Evolutionary conservation across 768 basidiomycete species (phyloP).

Genomic region (Boletus edulis): DNA sequence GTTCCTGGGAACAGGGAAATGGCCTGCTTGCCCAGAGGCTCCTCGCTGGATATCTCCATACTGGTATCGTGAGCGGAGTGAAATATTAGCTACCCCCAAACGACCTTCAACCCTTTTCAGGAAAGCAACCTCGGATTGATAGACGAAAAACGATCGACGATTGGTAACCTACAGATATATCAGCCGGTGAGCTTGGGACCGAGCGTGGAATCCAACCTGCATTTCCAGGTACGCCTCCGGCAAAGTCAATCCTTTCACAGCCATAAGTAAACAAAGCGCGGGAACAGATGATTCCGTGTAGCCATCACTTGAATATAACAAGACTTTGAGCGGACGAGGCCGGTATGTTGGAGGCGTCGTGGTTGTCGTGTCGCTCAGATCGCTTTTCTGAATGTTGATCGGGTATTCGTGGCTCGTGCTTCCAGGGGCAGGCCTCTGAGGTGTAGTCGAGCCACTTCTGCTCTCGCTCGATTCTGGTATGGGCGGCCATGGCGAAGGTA

Average conservation of each 20-base stretch:
- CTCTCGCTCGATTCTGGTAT: conserved; percentile 15
- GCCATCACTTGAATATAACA: conserved; percentile 82
- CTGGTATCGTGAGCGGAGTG: conserved; percentile 24
- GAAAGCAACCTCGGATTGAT: conserved; percentile 73
- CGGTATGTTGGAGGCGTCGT: conserved; percentile 32
- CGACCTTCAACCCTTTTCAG: conserved; percentile 66
- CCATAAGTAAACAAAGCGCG: conserved; percentile 87
- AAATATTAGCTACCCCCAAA: conserved; percentile 29
- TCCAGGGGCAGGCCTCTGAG: conserved; percentile 2
- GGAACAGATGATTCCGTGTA: conserved; percentile 92
- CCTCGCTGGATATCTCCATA: conserved; percentile 23
- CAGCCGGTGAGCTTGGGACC: neutral
- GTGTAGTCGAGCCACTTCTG: conserved; percentile 21
- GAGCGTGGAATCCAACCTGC: conserved; percentile 41
- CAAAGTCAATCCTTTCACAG: conserved; percentile 56
- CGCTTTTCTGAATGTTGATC: conserved; percentile 3
- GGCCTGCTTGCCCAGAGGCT: conserved; percentile 6
- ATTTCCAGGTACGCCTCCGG: conserved; percentile 93
- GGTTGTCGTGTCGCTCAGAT: conserved; percentile 8
- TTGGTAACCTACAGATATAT: conserved; percentile 47
- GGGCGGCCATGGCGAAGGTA: conserved; percentile 16
- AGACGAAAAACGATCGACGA: conserved; percentile 88
- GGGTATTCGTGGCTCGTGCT: conserved; percentile 18
- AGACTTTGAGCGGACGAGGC: conserved; percentile 66
- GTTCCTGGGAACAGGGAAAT: conserved; percentile 9